Base-by-base conservation (phyloP, 129 eudicot species). In the Cynara cardunculus region DNA sequence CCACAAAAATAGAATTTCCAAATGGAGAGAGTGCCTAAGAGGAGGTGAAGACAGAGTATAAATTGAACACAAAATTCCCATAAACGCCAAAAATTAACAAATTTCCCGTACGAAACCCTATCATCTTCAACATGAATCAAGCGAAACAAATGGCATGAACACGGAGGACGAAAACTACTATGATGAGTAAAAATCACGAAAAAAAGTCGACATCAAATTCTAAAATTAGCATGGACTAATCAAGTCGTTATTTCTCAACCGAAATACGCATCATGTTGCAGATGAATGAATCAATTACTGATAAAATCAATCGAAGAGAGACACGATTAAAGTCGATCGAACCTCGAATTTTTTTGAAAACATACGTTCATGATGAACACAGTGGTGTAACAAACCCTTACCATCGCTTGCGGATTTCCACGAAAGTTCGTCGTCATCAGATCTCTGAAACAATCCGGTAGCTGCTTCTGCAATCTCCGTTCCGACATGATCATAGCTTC, bases 341-440 rank as follows among this genome's bases (percentile, higher is more conserved):
- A 2, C 34, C 72, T 67, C 16, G 9, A 67, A 26, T 25, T 16
- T 25, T 12, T 25, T 32, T 16, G 35, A 26, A 26, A 67, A 13
- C 34, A 14, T 4, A 16, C 24, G 24, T 28, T 67, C 25, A 18
- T 26, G 8, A 30, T 7, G 74, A 70, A 70, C 31, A 22, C 74
- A 70, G 46, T 6, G 46, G 1, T 18, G 74, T 69, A 70, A 70
- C 16, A 70, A 70, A 70, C 74, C 74, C 49, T 70, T 31, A 70
- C 74, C 74, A 8, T 70, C 74, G 49, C 2, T 70, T 18, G 74
- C 74, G 24, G 74, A 70, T 19, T 70, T 70, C 74, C 73, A 69
- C 13, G 73, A 69, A 30, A 30, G 25, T 69, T 69, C 74, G 16
- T 70, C 49, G 74, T 70, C 49, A 32, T 70, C 74, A 31, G 74